Conservation (phyloP, 2,329 filamentous ascomycete genomes). For the Laburnicola sp. region DNA sequence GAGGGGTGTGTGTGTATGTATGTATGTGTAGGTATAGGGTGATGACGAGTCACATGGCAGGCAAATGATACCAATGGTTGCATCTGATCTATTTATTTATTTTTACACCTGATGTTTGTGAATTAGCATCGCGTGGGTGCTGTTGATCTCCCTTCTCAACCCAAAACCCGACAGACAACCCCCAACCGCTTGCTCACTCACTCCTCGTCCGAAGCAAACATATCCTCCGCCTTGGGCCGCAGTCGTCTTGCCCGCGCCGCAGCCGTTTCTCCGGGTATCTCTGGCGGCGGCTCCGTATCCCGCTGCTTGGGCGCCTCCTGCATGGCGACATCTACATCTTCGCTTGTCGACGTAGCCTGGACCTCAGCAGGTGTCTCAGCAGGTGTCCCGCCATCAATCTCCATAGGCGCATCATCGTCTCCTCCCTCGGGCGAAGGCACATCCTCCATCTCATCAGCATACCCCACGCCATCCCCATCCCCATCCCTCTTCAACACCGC, state of each 20-base stretch:
- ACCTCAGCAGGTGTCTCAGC: neutral
- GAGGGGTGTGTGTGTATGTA: too few species aligned
- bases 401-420: conserved; percentile 10
- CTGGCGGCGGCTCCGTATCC: conserved; percentile 2
- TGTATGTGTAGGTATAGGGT: too few species aligned
- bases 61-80: too few species aligned
- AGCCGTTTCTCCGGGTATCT: conserved; percentile 37
- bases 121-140: too few species aligned
- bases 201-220: conserved; percentile 43
- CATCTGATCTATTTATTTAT: too few species aligned
- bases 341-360: neutral
- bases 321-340: neutral
- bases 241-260: conserved; percentile 41
- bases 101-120: too few species aligned
- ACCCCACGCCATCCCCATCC: conserved; percentile 17
- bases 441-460: conserved; percentile 24
- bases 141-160: too few species aligned
- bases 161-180: neutral
- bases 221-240: conserved; percentile 45
- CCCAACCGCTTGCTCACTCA: conserved; percentile 7
- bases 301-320: conserved; percentile 1
- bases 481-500: conserved; percentile 14
- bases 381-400: neutral
- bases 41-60: neutral
- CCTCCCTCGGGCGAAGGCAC: conserved; percentile 9